These are phyloP conservation scores for Pseudogymnoascus sp. DNA, from an alignment of 2,329 filamentous ascomycete genomes.

Conservation along the genomic window DNA sequence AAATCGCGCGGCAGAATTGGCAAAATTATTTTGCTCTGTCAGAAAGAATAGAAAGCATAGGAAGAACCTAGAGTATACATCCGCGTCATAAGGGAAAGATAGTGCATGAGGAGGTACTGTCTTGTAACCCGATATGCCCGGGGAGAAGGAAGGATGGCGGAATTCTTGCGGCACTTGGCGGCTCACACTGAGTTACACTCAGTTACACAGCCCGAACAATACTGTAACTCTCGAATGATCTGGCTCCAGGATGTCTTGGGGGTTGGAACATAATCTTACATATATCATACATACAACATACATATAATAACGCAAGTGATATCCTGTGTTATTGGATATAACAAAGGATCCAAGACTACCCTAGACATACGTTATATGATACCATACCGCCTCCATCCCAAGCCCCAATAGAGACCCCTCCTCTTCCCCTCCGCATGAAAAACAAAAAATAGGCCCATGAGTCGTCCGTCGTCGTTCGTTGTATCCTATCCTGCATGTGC, in stretches of 20 bases:
- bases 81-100: not conserved
- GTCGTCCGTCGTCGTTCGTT: not conserved
- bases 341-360: not conserved
- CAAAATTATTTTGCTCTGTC: not conserved
- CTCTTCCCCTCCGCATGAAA: not conserved
- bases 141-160: not conserved
- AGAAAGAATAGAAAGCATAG: not conserved
- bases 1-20: not conserved
- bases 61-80: not conserved
- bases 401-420: not conserved
- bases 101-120: not conserved
- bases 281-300: not conserved
- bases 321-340: not conserved
- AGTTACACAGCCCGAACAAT: too few relatives aligned
- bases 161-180: not conserved
- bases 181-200: not conserved
- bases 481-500: not conserved
- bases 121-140: not conserved
- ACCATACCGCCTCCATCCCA: not conserved
- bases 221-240: not conserved
- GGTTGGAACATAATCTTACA: not conserved
- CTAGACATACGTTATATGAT: not conserved
- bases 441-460: not conserved
- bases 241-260: not conserved
- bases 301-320: not conserved